phyloP scores from a whole-genome alignment of 305 asterid genomes.

The Striga hermonthica region DNA sequence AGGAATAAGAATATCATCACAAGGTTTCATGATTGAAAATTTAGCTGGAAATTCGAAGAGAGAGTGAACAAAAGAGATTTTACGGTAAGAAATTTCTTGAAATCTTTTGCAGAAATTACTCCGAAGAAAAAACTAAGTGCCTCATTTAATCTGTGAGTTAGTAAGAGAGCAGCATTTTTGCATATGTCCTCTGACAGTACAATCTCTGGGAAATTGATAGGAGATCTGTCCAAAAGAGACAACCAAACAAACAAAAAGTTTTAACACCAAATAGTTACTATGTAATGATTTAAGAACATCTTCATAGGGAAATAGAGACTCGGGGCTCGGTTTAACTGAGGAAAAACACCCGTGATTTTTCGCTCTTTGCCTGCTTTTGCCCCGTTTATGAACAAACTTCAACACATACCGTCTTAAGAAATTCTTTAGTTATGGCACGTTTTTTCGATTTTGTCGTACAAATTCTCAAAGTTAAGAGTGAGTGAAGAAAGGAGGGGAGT shows the following conservation, averaged over 20 bases:
- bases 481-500: no score
- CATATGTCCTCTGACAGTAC: slow-evolving; percentile 62
- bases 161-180: slow-evolving; percentile 43
- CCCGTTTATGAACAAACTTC: not conserved
- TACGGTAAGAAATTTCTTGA: slow-evolving; percentile 64
- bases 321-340: no score
- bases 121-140: slow-evolving; percentile 45
- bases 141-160: slow-evolving; percentile 57
- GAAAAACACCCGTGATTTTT: no score
- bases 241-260: no score
- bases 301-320: no score
- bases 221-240: slow-evolving; percentile 44
- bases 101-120: slow-evolving; percentile 53
- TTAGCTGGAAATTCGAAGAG: no score
- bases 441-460: no score
- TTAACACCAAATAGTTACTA: no score
- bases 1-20: not conserved
- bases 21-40: not conserved
- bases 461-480: no score
- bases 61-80: slow-evolving; percentile 4
- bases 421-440: no score
- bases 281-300: no score
- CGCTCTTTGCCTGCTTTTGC: no score
- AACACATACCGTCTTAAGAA: not conserved
- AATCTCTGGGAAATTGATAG: slow-evolving; percentile 54